Evolutionary conservation across 441 rosid genomes (phyloP), one percentile per base, ranked within the genome.

Genomic region (Eutrema salsugineum): DNA sequence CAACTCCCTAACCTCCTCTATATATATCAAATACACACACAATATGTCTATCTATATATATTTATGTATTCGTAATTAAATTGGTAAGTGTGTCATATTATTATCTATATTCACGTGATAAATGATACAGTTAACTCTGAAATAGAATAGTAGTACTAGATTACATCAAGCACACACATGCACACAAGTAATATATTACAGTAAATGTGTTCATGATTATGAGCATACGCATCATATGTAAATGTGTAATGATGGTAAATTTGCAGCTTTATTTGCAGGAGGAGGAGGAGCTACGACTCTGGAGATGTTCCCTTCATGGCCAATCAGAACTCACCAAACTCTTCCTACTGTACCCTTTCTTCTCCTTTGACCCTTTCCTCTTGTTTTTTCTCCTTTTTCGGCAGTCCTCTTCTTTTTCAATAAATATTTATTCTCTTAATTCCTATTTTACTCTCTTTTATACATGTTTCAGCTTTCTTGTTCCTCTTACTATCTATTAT

Each of bases 291-390:
- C 97, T 77, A 95, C 99, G 66, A 88, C 99, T 79, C 94, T 93
- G 89, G 99, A 95, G 81, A 93, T 93, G 95, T 95, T 93, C 87
- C 99, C 98, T 81, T 87, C 99, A 57, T 91, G 97, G 98, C 98
- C 99, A 86, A 89, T 95, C 66, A 95, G 96, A 87, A 86, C 86
- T 83, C 96, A 92, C 66, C 97, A 89, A 68, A 95, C 92, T 79
- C 93, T 88, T 72, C 84, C 86, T 87, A 89, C 91, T 80, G 80
- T 84, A 83, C 57, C 32, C 87, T 83, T 82, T 80, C 81, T 78
- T 63, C 46, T 50, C 64, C 80, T 85, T 88, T 83, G 91, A 86
- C 94, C 86, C 74, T 74, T 75, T 86, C 76, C 62, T 73, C 80
- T 74, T 66, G 66, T 66, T 46, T 49, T 43, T 77, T 76, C 63